Percentiles rank a stretch among this genome's conserved stretches.
Evolutionary conservation across 2,329 filamentous ascomycete species (phyloP).

Genomic region (Lachnellula suecica): DNA sequence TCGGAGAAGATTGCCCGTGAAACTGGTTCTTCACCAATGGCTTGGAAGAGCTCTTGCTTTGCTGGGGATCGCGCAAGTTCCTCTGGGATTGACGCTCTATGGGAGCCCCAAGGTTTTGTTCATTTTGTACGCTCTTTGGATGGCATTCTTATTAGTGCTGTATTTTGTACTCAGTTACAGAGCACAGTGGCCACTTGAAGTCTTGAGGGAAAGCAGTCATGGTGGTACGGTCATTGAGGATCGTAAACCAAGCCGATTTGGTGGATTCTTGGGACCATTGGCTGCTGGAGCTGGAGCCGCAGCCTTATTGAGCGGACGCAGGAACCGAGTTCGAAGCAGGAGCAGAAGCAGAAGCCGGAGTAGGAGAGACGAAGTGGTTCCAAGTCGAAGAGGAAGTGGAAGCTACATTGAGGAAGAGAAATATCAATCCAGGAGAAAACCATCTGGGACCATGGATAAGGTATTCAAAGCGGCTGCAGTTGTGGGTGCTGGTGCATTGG

Average conservation of each 20-base stretch:
- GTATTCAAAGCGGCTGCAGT: slow-evolving; percentile 60
- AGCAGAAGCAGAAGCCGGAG: slow-evolving; percentile 24
- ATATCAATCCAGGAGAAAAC: slow-evolving; percentile 39
- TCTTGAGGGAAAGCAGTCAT: slow-evolving; percentile 31
- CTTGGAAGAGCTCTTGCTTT: slow-evolving; percentile 74
- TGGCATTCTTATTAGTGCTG: slow-evolving; percentile 66
- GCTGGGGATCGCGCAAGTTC: slow-evolving; percentile 82
- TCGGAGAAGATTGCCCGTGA: slow-evolving; percentile 37
- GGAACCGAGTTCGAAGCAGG: slow-evolving; percentile 29
- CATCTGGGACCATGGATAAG: slow-evolving; percentile 57
- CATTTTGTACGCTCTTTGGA: slow-evolving; percentile 80
- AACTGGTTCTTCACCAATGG: slow-evolving; percentile 73
- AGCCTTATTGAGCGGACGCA: slow-evolving; percentile 46
- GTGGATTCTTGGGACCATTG: slow-evolving; percentile 51
- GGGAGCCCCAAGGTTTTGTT: slow-evolving; percentile 85
- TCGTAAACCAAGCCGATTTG: slow-evolving; percentile 42
- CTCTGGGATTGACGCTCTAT: slow-evolving; percentile 86
- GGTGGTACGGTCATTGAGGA: slow-evolving; percentile 50
- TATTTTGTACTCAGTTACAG: slow-evolving; percentile 82
- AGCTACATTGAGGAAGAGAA: slow-evolving; percentile 66
- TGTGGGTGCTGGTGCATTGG: slow-evolving; percentile 61
- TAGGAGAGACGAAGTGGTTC: slow-evolving; percentile 11
- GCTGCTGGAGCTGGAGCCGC: slow-evolving; percentile 58
- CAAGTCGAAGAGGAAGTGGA: slow-evolving; percentile 36
- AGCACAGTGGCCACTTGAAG: slow-evolving; percentile 48